A percentile compares a stretch with the other conserved stretches of the same genome.
These are phyloP conservation scores for Diaporthe caulivora DNA, from an alignment of 2,329 filamentous ascomycete species.

Conservation along the genomic window DNA sequence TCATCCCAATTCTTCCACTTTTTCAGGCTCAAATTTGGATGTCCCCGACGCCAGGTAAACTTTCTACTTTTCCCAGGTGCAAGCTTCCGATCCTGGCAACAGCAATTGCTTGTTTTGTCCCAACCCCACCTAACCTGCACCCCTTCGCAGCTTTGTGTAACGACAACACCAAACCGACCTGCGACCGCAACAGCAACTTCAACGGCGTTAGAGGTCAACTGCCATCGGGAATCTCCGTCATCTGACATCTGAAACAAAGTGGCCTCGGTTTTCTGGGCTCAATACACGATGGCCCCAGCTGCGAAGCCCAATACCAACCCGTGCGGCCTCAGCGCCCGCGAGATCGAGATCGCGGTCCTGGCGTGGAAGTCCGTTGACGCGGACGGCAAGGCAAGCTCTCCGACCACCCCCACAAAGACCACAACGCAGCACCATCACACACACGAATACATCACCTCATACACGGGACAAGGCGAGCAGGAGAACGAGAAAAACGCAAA, in stretches of 20 bases:
- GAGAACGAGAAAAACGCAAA: no score
- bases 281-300: not conserved
- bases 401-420: not conserved
- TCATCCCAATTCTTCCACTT: not conserved
- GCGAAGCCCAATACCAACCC: not conserved
- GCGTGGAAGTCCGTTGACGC: slow-evolving; percentile 20
- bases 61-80: not conserved
- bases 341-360: slow-evolving; percentile 2
- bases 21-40: not conserved
- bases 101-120: not conserved
- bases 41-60: not conserved
- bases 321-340: not conserved
- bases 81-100: not conserved
- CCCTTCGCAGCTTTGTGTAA: not conserved
- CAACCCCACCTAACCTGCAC: not conserved
- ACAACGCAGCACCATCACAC: no score
- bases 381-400: slow-evolving; percentile 5
- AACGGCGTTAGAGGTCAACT: not conserved
- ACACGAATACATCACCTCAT: not conserved
- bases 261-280: no score
- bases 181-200: not conserved
- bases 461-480: not conserved
- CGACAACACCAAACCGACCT: not conserved
- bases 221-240: not conserved
- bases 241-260: not conserved